Conservation (phyloP, 2,329 filamentous ascomycete species). For the Colletotrichum truncatum region DNA sequence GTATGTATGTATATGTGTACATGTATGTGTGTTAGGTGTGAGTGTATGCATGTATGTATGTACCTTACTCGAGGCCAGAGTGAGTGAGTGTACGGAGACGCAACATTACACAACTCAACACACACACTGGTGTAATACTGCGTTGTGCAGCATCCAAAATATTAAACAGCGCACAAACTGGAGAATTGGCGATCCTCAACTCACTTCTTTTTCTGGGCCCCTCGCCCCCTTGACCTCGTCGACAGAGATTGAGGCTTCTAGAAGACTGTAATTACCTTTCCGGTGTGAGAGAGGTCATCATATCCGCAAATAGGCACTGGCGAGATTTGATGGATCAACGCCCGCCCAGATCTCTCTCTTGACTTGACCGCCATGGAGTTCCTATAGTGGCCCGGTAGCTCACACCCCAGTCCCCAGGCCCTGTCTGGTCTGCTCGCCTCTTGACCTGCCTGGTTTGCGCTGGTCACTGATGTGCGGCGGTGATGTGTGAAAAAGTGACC, state of each 20-base stretch:
- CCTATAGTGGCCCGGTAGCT: not conserved
- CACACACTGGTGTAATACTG: not conserved
- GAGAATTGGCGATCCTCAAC: not conserved
- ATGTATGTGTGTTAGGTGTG: not conserved
- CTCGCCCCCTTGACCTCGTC: not conserved
- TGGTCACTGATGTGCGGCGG: conserved; percentile 5
- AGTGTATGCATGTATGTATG: not conserved
- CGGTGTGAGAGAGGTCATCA: conserved; percentile 19
- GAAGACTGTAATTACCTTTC: conserved; percentile 24
- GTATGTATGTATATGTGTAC: not conserved
- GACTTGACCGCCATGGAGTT: not conserved
- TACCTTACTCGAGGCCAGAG: conserved; percentile 12
- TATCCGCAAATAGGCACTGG: conserved; percentile 28
- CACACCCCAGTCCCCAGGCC: not conserved
- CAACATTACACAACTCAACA: not conserved
- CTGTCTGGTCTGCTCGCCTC: not conserved
- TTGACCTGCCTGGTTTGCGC: not conserved
- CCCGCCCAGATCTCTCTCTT: conserved; percentile 9
- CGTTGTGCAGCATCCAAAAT: not conserved
- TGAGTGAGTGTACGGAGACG: not conserved
- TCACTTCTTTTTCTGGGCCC: not conserved
- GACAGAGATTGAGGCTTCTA: conserved; percentile 11
- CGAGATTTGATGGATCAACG: conserved; percentile 28
- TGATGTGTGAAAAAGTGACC: not conserved
- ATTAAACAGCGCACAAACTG: not conserved